A percentile compares a stretch with the other conserved stretches of the same genome.
These are phyloP conservation scores for Xanthoparmelia taractica DNA, from an alignment of 495 filamentous ascomycete genomes.

Conservation along the genomic window DNA sequence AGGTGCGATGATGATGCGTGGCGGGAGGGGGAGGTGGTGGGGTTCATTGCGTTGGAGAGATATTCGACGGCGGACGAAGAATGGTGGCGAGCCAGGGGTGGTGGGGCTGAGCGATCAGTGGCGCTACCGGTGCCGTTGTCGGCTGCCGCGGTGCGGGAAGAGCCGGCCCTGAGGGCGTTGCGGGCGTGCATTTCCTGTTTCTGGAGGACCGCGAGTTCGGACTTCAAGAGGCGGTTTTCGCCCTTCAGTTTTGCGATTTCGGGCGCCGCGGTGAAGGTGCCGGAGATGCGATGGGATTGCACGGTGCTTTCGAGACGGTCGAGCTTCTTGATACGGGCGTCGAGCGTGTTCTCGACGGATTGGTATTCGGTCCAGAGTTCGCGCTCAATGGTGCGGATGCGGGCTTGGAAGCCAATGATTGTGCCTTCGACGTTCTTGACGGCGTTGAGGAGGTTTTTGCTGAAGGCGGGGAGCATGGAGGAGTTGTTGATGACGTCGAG, in stretches of 20 bases:
- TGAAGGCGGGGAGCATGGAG: slow-evolving; percentile 71
- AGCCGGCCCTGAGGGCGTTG: slow-evolving; percentile 23
- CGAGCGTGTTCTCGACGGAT: slow-evolving; percentile 70
- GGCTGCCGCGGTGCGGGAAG: slow-evolving; percentile 9
- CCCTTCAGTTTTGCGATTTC: slow-evolving; percentile 67
- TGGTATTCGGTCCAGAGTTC: slow-evolving; percentile 88
- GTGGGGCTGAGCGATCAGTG: slow-evolving; percentile 28
- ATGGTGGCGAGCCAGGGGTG: slow-evolving; percentile 45
- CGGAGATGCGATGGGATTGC: slow-evolving; percentile 38
- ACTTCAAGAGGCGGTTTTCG: slow-evolving; percentile 74
- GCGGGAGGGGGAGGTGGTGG: slow-evolving; percentile 20
- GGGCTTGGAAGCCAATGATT: slow-evolving; percentile 68
- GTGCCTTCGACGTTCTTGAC: slow-evolving; percentile 82
- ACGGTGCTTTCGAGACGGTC: slow-evolving; percentile 76
- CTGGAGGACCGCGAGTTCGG: slow-evolving; percentile 70
- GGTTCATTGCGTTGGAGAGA: slow-evolving; percentile 21
- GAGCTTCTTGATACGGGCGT: slow-evolving; percentile 72
- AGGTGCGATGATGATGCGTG: slow-evolving; percentile 32
- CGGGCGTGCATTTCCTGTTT: slow-evolving; percentile 35
- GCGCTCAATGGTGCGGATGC: slow-evolving; percentile 75
- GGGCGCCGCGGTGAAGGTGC: slow-evolving; percentile 36
- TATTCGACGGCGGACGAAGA: slow-evolving; percentile 40
- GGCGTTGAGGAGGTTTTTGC: slow-evolving; percentile 76
- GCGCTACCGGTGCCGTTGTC: slow-evolving; percentile 22
- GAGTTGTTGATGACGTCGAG: slow-evolving; percentile 70